Evolutionary conservation across 2,329 filamentous ascomycete species (phyloP).

Genomic region (Bipolaris sorokiniana): DNA sequence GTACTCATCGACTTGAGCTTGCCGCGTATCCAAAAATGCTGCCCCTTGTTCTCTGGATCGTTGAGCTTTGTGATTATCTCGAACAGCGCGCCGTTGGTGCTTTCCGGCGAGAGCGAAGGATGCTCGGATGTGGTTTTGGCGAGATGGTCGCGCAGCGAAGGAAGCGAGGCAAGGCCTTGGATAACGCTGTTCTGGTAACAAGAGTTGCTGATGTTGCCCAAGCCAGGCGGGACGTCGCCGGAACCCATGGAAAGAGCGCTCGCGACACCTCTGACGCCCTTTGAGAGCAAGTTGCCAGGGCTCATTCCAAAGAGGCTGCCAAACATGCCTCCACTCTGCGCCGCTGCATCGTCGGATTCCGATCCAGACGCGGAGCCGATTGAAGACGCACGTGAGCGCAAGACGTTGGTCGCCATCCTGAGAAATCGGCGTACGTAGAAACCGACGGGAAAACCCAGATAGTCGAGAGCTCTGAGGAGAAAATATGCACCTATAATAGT

Average conservation of each 20-base stretch:
- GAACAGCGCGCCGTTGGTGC: constrained; percentile 63
- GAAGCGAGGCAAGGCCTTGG: constrained; percentile 76
- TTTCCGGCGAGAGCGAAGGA: constrained; percentile 46
- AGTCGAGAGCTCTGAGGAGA: constrained; percentile 37
- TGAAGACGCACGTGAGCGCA: constrained; percentile 10
- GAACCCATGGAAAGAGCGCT: constrained; percentile 44
- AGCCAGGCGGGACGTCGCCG: constrained; percentile 59
- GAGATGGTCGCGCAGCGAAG: constrained; percentile 72
- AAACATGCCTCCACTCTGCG: constrained; percentile 35
- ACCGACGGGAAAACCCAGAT: constrained; percentile 45
- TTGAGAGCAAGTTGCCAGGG: constrained; percentile 46
- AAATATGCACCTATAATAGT: constrained; percentile 33
- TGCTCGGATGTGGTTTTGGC: constrained; percentile 40
- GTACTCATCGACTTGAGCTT: constrained; percentile 91
- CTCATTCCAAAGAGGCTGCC: constrained; percentile 48
- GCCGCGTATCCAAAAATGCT: constrained; percentile 79
- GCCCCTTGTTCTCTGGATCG: constrained; percentile 71
- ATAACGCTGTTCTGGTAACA: constrained; percentile 98
- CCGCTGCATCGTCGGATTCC: constrained; percentile 26
- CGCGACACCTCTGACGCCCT: constrained; percentile 42
- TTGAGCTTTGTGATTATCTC: constrained; percentile 74
- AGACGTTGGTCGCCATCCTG: constrained; percentile 22
- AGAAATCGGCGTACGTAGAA: constrained; percentile 61
- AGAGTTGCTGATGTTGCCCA: constrained; percentile 93
- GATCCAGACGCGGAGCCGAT: constrained; percentile 17